These are phyloP conservation scores for Dendryphion nanum DNA, from an alignment of 2,329 filamentous ascomycete genomes.

Conservation along the genomic window DNA sequence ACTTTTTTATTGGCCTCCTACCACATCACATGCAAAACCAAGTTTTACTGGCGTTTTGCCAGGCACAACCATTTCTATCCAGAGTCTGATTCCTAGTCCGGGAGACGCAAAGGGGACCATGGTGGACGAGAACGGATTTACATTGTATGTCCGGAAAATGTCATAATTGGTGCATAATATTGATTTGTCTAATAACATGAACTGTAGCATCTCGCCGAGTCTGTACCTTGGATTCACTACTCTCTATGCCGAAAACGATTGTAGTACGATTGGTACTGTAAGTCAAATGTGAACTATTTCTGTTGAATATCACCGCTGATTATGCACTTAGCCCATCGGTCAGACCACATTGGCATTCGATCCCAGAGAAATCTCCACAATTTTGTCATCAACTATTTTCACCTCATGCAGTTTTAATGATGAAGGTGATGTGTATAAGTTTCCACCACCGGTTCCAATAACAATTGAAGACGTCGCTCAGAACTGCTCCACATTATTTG, in stretches of 20 bases:
- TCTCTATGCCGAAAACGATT: no score
- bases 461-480: background rate
- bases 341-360: slow-evolving; percentile 4
- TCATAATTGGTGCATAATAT: slow-evolving; percentile 9
- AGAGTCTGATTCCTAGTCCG: no score
- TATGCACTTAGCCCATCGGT: background rate
- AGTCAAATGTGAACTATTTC: no score
- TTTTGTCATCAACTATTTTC: background rate
- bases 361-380: slow-evolving; percentile 8
- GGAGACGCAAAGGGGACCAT: no score
- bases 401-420: background rate
- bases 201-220: no score
- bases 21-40: no score
- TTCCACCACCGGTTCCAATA: background rate
- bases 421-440: background rate
- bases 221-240: background rate
- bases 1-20: no score
- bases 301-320: background rate
- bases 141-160: slow-evolving; percentile 4
- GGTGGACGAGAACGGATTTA: slow-evolving; percentile 11
- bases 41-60: no score
- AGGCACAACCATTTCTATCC: no score
- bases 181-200: no score
- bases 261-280: no score
- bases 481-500: background rate